Percentiles rank a stretch among this genome's conserved stretches.
Evolutionary conservation across 225 moss, liverwort and hornwort genomes (phyloP).

Genomic region (Sphagnum tenellum): DNA sequence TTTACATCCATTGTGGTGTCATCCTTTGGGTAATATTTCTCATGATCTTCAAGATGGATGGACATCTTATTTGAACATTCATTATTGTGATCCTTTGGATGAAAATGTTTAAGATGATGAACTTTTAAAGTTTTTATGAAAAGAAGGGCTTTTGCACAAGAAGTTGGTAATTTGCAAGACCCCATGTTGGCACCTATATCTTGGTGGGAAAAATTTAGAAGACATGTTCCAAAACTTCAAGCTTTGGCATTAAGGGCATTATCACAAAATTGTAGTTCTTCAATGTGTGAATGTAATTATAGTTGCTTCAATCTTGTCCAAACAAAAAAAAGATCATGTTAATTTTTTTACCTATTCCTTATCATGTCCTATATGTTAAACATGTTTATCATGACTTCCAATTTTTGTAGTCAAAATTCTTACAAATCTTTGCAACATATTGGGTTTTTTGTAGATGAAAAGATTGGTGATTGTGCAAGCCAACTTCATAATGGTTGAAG

Average conservation of each 20-base stretch:
- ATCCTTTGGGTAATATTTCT: background rate
- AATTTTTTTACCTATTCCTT: background rate
- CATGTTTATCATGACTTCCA: background rate
- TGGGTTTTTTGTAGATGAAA: background rate
- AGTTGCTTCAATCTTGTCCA: background rate
- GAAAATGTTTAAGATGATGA: background rate
- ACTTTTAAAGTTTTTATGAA: background rate
- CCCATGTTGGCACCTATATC: background rate
- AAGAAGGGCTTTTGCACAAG: background rate
- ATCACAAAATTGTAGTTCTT: background rate
- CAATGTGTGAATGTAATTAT: background rate
- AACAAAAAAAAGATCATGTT: background rate
- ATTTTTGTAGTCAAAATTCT: background rate
- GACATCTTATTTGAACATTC: background rate
- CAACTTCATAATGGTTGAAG: background rate
- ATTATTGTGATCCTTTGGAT: background rate
- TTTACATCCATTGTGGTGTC: background rate
- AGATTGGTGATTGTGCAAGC: background rate
- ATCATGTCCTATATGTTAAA: background rate
- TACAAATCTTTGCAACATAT: background rate
- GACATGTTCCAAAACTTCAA: constrained; percentile 1
- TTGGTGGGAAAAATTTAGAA: background rate
- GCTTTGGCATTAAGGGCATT: background rate
- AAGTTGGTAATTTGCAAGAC: background rate
- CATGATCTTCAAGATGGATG: background rate